Base-by-base conservation (phyloP, 371 early-diverging fungal genomes). In the Apophysomyces trapeziformis region DNA sequence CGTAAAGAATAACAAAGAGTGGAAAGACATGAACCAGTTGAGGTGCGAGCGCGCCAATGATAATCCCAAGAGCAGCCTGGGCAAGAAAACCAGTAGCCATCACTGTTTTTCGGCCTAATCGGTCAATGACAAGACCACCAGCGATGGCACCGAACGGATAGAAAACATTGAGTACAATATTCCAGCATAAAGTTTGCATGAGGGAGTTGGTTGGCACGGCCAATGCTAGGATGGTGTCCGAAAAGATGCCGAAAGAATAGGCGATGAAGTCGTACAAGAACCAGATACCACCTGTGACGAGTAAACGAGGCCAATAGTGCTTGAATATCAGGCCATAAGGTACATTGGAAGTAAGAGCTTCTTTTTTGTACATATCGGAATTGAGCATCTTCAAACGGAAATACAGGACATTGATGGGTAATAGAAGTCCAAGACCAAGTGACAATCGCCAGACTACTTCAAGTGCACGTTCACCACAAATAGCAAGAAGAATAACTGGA, bases 261-360 rank as follows among this genome's bases (percentile, higher is more conserved):
- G 80, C 72, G 60, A 85, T 76, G 38, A 84, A 84, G 69, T 87
- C 87, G 69, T 87, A 87, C 62, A 87, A 72, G 76, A 87, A 87
- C 87, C 87, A 87, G 62, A 79, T 77, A 32, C 84, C 86, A 38
- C 81, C 81, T 9, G 85, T 83, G 41, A 82, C 74, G 18, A 85
- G 63, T 8, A 87, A 78, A 35, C 77, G 72, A 32, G 76, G 76
- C 88, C 87, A 87, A 66, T 85, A 85, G 35, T 79, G 75, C 57
- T 77, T 77, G 69, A 86, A 61, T 69, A 83, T 83, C 36, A 87
- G 68, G n/a, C 66, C 11, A 41, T 86, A 87, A 7, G 87, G 87
- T 0, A 84, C 82, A 26, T 76, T 75, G 64, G 69, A 71, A 57
- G 72, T 80, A 66, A 85, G 74, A n/a, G 84, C 77, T 67, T 83